Evolutionary conservation across 805 yeast species (phyloP), one percentile per base, ranked within the genome.

Genomic region (Kodamaea lidongshanica): DNA sequence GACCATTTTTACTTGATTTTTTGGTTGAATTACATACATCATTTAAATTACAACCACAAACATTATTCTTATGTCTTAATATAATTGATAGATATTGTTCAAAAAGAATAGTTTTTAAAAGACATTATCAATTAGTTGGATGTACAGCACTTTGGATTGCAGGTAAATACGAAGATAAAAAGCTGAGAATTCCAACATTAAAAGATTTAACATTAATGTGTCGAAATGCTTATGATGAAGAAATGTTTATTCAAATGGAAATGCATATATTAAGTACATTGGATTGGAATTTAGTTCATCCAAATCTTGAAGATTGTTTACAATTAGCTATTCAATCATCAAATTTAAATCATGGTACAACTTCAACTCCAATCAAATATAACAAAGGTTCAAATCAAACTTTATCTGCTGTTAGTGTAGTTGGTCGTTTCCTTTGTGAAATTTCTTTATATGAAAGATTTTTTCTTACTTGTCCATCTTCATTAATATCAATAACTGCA

Each of bases 151-250:
- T 61, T 28, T 67, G 67, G 69, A 63, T 67, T 25, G 69, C 72
- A 16, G 65, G 61, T 25, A 63, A 64, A 46, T 74, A 72, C 47
- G 79, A 74, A 46, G 79, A 74, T 44, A 74, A 74, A 45, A 74
- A 74, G 49, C 60, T 66, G 27, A 56, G 79, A 33, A 76, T 74
- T 4, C 79, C 79, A 14, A 70, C 75, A 3, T 55, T 74, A 28
- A 58, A 65, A 28, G 79, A 74, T 42, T 54, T 74, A 39, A 56
- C 70, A 7, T 52, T 66, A 33, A 72, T 74, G 77, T 73, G 78
- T 40, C 61, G 78, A 26, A 68, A 66, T 43, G 77, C 75, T 11
- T 74, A 72, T 43, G 79, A 73, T 35, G 71, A 65, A 39, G 70
- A 65, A 37, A 67, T 67, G 72, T 64, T 65, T 36, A 51, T 63